A percentile compares a stretch with the other conserved stretches of the same genome.
These are phyloP conservation scores for Arxiozyma heterogenica DNA, from an alignment of 1,139 yeast species.

Conservation along the genomic window DNA sequence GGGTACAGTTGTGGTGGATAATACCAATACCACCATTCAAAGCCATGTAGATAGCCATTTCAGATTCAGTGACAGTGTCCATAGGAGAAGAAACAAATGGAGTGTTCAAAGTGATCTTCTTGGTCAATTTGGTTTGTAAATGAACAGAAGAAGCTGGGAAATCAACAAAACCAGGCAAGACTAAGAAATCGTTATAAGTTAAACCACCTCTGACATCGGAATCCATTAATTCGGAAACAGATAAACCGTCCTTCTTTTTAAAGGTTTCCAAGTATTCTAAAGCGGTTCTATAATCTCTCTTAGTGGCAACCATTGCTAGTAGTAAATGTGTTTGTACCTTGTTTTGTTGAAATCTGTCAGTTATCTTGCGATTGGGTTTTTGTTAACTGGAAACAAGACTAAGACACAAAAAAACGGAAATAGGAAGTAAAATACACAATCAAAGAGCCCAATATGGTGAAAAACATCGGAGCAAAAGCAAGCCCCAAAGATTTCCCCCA, in stretches of 20 bases:
- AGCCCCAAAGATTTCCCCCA: conserved; percentile 1
- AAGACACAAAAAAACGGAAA: not conserved
- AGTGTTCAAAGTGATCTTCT: conserved; percentile 79
- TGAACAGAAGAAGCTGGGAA: conserved; percentile 73
- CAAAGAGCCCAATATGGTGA: not conserved
- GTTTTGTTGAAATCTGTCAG: not conserved
- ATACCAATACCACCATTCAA: conserved; percentile 98
- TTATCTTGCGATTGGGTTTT: not conserved
- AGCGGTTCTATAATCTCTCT: conserved; percentile 55
- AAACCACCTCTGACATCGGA: conserved; percentile 87
- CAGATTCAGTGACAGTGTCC: conserved; percentile 97
- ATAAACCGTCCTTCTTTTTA: conserved; percentile 73
- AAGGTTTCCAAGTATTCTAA: conserved; percentile 57
- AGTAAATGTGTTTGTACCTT: conserved; percentile 1
- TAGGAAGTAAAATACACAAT: not conserved
- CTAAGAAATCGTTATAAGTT: conserved; percentile 91
- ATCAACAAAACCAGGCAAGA: conserved; percentile 89
- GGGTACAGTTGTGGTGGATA: conserved; percentile 91
- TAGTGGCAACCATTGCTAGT: conserved; percentile 13
- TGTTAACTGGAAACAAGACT: not conserved
- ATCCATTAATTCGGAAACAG: conserved; percentile 78
- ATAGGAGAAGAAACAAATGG: conserved; percentile 98
- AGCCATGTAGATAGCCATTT: conserved; percentile 98
- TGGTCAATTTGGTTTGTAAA: conserved; percentile 80
- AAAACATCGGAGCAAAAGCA: not conserved